Base-by-base conservation (phyloP, 192 early-diverging fungal species). In the Umbelopsis sp. region DNA sequence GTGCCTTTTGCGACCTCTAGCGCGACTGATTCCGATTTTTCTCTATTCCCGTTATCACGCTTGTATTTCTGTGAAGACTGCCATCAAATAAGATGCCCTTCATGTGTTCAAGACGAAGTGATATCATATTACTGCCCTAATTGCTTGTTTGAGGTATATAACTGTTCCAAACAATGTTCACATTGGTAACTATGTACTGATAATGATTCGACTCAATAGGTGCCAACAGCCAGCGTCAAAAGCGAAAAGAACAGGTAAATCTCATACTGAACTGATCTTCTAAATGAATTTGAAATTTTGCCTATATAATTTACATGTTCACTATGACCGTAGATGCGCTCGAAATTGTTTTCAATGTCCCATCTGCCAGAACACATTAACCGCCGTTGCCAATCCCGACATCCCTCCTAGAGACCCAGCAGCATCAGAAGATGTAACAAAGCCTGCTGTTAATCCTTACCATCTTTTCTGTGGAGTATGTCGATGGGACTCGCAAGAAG, bases 321-420 rank as follows among this genome's bases (percentile, higher is more conserved):
- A 26, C 38, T 11, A 5, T 41, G n/a, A 41, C 12, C 17, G n/a
- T 47, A 91, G 90, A 74, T 97, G 96, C 74, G 92, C 91, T 2
- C 87, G 95, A 45, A 97, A 96, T 74, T 97, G 96, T 79, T 97
- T 97, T 70, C 88, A 96, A 54, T 97, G 96, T 77, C 96, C 96
- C 7, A 80, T 88, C 22, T 97, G 95, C 83, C 86, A 90, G 32
- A 91, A 91, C 36, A 90, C 90, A 8, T 81, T 96, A 21, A 84
- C 88, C 0, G 94, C 95, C 26, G 84, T 91, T 0, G 90, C 90
- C 29, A 88, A 85, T 25, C 77, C 82, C 21, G 84, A 79, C 36
- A 31, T 71, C 2, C 41, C 80, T 3, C 45, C 69, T 34, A 66
- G 65, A 11, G 67, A 59, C 14, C 22, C 77, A 21, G 45, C 77